Evolutionary conservation across 306 rosid species (phyloP), one percentile per base, ranked within the genome.

Genomic region (Arachis hypogaea): DNA sequence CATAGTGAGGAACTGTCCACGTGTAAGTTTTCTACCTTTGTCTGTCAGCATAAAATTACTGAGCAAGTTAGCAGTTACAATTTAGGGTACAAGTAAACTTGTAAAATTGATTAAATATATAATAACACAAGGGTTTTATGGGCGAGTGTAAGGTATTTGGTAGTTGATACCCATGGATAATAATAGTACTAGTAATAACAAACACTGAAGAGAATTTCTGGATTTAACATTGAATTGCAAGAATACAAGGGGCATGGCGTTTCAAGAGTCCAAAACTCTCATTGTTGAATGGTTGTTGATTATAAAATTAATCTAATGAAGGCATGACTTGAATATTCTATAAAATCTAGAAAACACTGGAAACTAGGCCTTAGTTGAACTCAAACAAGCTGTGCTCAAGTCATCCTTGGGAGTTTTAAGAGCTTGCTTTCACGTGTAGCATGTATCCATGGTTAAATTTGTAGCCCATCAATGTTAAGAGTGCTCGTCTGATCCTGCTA

Each of bases 1-100:
- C 92, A 85, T 95, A 29, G 97, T 88, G 84, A 90, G 90, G 82
- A 90, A 88, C 55, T 92, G 97, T 77, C 98, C 96, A 30, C 87
- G 88, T 4, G 99, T 95, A 92, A 80, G 76, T 69, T 55, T 55
- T 74, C 30, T 60, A 60, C 64, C 75, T 78, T 75, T 59, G 41
- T 63, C 66, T 7, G 18, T 38, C 55, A 71, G 68, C 43, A 3
- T 1, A 22, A 74, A 78, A 59, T 54, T 50, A 16, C 28, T 63
- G 70, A 28, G n/a, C 74, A 71, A 72, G 66, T 44, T 41, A 67
- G 59, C 42, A 43, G 30, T 59, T 61, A 71, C 65, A 36, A 68
- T 60, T 60, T 50, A n/a, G 59, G 61, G 30, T 5, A 54, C 71
- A 54, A 45, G 28, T 22, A 22, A 22, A 22, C 28, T 22, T 22